Percentiles rank a stretch among this genome's conserved stretches.
phyloP scores from a whole-genome alignment of 768 basidiomycete species.

The Trametes coccinea region DNA sequence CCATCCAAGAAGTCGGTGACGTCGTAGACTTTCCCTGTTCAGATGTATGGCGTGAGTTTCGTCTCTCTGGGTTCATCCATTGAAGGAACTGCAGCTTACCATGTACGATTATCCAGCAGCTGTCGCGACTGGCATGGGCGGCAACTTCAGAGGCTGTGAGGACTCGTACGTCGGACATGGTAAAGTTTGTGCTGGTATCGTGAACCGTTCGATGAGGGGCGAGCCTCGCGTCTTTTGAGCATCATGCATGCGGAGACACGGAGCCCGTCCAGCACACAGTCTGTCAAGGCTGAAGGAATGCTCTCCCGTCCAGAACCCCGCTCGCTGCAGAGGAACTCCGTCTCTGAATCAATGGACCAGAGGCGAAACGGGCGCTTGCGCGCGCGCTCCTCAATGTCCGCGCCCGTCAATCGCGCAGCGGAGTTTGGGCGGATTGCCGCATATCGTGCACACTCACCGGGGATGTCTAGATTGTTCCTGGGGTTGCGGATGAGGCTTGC shows the following conservation, averaged over 20 bases:
- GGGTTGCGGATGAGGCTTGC: too few relatives aligned
- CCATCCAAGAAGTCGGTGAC: conserved; percentile 40
- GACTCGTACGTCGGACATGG: conserved; percentile 24
- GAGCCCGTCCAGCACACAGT: conserved; percentile 10
- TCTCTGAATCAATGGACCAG: background rate
- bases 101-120: conserved; percentile 83
- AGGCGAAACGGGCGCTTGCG: background rate
- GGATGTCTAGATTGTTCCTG: too few relatives aligned
- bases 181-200: background rate
- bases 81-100: conserved; percentile 35
- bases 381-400: background rate
- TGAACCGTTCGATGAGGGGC: background rate
- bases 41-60: background rate
- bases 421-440: conserved; percentile 20
- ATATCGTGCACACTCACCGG: background rate
- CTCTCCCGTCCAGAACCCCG: background rate
- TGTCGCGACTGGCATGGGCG: conserved; percentile 54
- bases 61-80: conserved; percentile 28
- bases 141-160: conserved; percentile 45
- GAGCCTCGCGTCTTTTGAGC: conserved; percentile 17
- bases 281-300: background rate
- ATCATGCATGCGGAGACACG: conserved; percentile 13
- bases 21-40: conserved; percentile 40
- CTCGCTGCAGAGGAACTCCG: background rate
- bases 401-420: background rate